Evolutionary conservation across 108 stramenopile genomes (phyloP).

Genomic region (Conticribra guillardii): DNA sequence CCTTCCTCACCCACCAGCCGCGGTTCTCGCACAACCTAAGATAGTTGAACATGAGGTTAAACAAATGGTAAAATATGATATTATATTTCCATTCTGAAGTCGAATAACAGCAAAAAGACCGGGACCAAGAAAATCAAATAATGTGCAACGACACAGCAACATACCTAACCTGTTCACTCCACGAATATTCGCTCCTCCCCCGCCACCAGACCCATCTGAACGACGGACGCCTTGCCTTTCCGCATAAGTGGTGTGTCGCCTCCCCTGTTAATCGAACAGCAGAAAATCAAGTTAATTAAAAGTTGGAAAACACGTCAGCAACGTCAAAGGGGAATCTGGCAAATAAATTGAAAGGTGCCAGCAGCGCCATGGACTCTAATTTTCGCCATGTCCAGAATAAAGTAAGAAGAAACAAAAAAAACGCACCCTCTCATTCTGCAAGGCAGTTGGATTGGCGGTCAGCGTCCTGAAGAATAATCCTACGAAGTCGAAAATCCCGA

Average conservation of each 20-base stretch:
- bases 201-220: slow-evolving; percentile 14
- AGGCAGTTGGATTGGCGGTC: slow-evolving; percentile 34
- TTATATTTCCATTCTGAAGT: no score
- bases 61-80: no score
- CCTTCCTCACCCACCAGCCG: slow-evolving; percentile 50
- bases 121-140: no score
- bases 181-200: slow-evolving; percentile 43
- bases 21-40: slow-evolving; percentile 43
- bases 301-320: not conserved
- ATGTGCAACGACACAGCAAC: no score
- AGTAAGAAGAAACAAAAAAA: no score
- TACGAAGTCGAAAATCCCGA: slow-evolving; percentile 45
- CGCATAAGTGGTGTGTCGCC: slow-evolving; percentile 40
- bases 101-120: no score
- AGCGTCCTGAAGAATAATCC: slow-evolving; percentile 48
- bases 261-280: slow-evolving; percentile 15
- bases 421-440: slow-evolving; percentile 43
- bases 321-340: no score
- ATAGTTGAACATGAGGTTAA: no score
- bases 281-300: not conserved
- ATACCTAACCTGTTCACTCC: slow-evolving; percentile 30
- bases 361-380: no score
- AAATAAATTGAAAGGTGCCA: no score
- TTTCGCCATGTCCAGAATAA: no score
- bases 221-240: slow-evolving; percentile 48